Evolutionary conservation across 2,329 filamentous ascomycete genomes (phyloP).

Genomic region (Aspergillus fumigatiaffinis): DNA sequence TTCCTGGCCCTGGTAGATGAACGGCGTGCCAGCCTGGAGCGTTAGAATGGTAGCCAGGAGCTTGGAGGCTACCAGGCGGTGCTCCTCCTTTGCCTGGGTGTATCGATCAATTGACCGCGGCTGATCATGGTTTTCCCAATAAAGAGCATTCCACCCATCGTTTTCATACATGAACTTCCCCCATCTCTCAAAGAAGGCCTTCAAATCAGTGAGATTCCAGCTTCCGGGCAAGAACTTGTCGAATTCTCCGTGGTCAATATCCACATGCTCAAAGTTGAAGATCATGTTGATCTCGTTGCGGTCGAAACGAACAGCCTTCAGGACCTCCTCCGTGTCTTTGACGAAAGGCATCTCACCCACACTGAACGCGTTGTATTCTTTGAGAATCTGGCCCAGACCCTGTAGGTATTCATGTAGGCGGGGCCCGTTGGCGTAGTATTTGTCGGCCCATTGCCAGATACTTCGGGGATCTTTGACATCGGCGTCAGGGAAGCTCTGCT

Average conservation of each 20-base stretch:
- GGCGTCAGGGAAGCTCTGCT: constrained; percentile 49
- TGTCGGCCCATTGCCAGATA: constrained; percentile 34
- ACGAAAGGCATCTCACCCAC: constrained; percentile 59
- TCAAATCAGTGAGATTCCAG: constrained; percentile 52
- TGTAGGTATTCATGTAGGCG: constrained; percentile 37
- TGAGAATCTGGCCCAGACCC: constrained; percentile 51
- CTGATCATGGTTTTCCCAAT: constrained; percentile 65
- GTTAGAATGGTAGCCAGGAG: constrained; percentile 56
- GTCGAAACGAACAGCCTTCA: constrained; percentile 53
- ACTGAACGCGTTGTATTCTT: constrained; percentile 56
- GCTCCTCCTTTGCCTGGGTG: constrained; percentile 47
- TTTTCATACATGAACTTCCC: constrained; percentile 57
- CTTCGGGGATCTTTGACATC: constrained; percentile 28
- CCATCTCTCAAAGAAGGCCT: constrained; percentile 54
- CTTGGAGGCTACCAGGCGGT: constrained; percentile 53
- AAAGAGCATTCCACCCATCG: constrained; percentile 62
- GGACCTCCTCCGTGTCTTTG: constrained; percentile 46
- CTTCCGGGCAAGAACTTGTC: constrained; percentile 43
- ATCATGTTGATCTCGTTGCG: constrained; percentile 66
- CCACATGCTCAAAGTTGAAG: constrained; percentile 67
- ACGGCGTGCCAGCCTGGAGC: constrained; percentile 59
- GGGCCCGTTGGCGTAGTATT: constrained; percentile 54
- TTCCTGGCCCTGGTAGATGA: constrained; percentile 68
- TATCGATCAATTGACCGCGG: constrained; percentile 58
- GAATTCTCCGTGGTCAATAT: constrained; percentile 51